Evolutionary conservation across 2,329 filamentous ascomycete species (phyloP).

Genomic region (Endocalyx cinctus): DNA sequence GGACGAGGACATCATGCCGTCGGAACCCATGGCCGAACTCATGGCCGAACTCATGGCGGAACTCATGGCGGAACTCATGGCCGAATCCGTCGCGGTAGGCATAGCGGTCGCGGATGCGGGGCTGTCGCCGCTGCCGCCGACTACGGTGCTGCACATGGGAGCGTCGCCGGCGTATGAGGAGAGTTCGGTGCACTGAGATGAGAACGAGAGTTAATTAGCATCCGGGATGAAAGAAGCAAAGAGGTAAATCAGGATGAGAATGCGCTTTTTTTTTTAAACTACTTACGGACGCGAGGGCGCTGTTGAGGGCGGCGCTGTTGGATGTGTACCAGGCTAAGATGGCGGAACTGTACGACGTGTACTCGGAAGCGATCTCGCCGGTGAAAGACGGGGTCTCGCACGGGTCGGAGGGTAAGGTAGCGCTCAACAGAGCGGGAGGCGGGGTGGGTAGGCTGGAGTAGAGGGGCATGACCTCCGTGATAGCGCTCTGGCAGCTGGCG

Average conservation of each 20-base stretch:
- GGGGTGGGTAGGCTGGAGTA: conserved; percentile 14
- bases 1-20: not conserved
- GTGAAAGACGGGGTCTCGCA: conserved; percentile 17
- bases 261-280: too few species aligned
- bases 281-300: conserved; percentile 13
- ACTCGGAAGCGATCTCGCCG: conserved; percentile 14
- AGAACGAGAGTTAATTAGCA: too few species aligned
- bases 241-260: too few species aligned
- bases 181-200: conserved; percentile 15
- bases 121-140: not conserved
- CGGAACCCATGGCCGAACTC: not conserved
- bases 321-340: conserved; percentile 16
- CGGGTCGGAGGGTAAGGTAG: conserved; percentile 11
- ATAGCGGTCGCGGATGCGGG: not conserved
- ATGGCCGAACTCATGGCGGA: not conserved
- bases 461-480: conserved; percentile 11
- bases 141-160: conserved; percentile 13
- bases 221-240: too few species aligned
- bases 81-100: not conserved
- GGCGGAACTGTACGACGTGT: conserved; percentile 14
- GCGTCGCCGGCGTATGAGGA: conserved; percentile 4
- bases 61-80: not conserved
- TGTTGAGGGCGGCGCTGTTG: conserved; percentile 14
- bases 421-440: conserved; percentile 12
- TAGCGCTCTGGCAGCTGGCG: conserved; percentile 13